These are phyloP conservation scores for Triticum aestivum DNA, from an alignment of 176 grass and related monocot species.

Conservation along the genomic window DNA sequence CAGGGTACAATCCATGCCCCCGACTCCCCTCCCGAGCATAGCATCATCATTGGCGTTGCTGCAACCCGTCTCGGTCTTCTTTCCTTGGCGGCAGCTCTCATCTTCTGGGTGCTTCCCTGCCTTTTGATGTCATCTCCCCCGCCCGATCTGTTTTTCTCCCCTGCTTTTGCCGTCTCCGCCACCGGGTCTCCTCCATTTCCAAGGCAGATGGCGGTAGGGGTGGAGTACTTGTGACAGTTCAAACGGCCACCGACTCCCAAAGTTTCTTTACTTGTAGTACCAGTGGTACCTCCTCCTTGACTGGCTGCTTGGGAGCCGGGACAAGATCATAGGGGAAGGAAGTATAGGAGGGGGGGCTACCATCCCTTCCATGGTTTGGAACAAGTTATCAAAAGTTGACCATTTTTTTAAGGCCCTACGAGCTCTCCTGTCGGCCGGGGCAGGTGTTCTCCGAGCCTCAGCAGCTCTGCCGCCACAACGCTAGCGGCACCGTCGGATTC, in stretches of 20 bases:
- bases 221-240: background rate
- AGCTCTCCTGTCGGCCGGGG: background rate
- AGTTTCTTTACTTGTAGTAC: background rate
- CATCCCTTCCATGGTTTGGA: slow-evolving; percentile 17
- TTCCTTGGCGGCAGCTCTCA: background rate
- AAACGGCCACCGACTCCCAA: background rate
- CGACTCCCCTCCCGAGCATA: background rate
- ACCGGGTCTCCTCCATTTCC: background rate
- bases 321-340: background rate
- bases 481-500: background rate
- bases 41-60: background rate
- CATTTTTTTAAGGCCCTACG: slow-evolving; percentile 29
- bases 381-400: background rate
- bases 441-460: slow-evolving; percentile 13
- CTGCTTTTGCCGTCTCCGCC: background rate
- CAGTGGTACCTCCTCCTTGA: background rate
- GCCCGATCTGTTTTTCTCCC: background rate
- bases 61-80: background rate
- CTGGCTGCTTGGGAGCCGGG: background rate
- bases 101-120: background rate
- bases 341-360: background rate
- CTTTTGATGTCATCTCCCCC: slow-evolving; percentile 54
- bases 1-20: background rate
- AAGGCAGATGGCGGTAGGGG: background rate
- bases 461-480: background rate